Conservation (phyloP, 2,329 filamentous ascomycete genomes). For the Colletotrichum tofieldiae region DNA sequence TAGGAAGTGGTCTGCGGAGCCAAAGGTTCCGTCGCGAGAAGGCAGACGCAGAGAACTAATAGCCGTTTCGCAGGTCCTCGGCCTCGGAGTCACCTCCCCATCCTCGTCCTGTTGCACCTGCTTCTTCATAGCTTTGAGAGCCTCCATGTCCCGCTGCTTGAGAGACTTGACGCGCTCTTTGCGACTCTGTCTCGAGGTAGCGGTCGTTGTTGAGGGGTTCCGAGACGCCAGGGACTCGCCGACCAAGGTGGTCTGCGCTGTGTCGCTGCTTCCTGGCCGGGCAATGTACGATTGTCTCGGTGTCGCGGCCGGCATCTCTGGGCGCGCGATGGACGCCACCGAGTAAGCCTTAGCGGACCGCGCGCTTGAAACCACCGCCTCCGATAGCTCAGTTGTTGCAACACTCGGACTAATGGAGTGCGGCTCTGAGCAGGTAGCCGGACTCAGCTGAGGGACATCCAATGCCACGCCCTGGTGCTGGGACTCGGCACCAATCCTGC, state of each 20-base stretch:
- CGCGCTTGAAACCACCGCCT: constrained; percentile 53
- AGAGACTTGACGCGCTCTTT: constrained; percentile 57
- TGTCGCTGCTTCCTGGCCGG: constrained; percentile 36
- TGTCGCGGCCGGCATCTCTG: constrained; percentile 37
- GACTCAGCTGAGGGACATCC: constrained; percentile 34
- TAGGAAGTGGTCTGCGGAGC: not conserved
- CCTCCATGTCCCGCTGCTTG: constrained; percentile 59
- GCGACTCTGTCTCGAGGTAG: constrained; percentile 50
- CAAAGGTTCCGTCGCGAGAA: constrained; percentile 41
- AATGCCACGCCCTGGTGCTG: constrained; percentile 13
- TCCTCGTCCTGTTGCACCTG: constrained; percentile 42
- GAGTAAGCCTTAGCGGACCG: constrained; percentile 51
- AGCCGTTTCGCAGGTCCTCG: constrained; percentile 34
- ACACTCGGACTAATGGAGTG: constrained; percentile 53
- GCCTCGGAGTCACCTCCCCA: constrained; percentile 30
- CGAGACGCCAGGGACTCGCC: constrained; percentile 34
- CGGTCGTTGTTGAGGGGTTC: constrained; percentile 35
- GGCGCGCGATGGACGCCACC: constrained; percentile 49
- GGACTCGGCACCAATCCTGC: constrained; percentile 36
- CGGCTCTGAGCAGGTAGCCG: constrained; percentile 39
- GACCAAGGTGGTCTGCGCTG: constrained; percentile 33
- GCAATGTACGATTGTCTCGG: constrained; percentile 32
- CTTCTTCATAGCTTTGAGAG: constrained; percentile 47
- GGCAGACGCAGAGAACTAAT: constrained; percentile 42
- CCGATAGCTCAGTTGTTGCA: constrained; percentile 48